phyloP scores from a whole-genome alignment of 2,329 filamentous ascomycete genomes.

The Arthrobotrys sphaeroides region DNA sequence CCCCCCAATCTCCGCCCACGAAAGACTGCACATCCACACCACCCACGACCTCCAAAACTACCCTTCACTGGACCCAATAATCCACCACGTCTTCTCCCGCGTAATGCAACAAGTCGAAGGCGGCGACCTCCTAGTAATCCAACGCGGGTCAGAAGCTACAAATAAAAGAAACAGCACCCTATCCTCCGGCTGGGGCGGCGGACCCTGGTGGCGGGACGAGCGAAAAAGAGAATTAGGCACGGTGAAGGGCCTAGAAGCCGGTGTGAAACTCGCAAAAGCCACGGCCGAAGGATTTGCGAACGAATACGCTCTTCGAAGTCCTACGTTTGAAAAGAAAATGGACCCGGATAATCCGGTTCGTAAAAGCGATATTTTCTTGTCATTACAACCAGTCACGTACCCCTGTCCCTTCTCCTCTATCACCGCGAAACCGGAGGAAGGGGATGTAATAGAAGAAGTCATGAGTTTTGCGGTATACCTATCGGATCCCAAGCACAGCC shows the following conservation, averaged over 20 bases:
- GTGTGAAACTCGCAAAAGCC: slow-evolving; percentile 88
- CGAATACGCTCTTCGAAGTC: slow-evolving; percentile 74
- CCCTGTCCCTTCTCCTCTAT: slow-evolving; percentile 69
- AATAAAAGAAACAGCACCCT: slow-evolving; percentile 69
- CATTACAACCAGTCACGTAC: slow-evolving; percentile 85
- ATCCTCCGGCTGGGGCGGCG: slow-evolving; percentile 80
- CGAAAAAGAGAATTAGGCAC: slow-evolving; percentile 77
- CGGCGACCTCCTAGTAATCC: slow-evolving; percentile 90
- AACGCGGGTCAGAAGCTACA: slow-evolving; percentile 86
- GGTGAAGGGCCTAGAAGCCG: slow-evolving; percentile 82
- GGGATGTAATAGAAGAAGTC: slow-evolving; percentile 69
- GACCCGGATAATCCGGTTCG: slow-evolving; percentile 76
- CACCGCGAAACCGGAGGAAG: slow-evolving; percentile 67
- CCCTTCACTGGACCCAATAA: slow-evolving; percentile 89
- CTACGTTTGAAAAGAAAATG: slow-evolving; percentile 65
- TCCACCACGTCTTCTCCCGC: slow-evolving; percentile 88
- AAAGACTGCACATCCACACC: slow-evolving; percentile 95
- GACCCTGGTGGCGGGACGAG: slow-evolving; percentile 88
- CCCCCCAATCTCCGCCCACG: slow-evolving; percentile 94
- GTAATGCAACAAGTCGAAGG: slow-evolving; percentile 99
- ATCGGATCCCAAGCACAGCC: slow-evolving; percentile 88
- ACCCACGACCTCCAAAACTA: slow-evolving; percentile 96
- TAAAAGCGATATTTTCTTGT: slow-evolving; percentile 91
- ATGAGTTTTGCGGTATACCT: slow-evolving; percentile 81
- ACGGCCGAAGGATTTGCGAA: slow-evolving; percentile 86